These are phyloP conservation scores for Macrotyloma uniflorum DNA, from an alignment of 306 rosid genomes.

Conservation along the genomic window DNA sequence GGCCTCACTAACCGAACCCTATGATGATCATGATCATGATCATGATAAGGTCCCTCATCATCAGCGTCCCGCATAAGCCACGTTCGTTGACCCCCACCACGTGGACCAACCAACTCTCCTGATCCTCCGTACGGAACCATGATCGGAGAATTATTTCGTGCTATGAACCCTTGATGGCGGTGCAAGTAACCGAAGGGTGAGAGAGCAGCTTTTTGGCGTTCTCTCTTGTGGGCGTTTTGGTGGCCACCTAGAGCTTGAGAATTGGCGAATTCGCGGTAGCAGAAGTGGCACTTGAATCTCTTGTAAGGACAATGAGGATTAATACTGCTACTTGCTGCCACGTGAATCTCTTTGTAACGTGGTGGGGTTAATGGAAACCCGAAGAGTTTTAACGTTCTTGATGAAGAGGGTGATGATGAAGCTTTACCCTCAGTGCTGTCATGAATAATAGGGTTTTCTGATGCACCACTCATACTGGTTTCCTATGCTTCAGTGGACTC, in stretches of 20 bases:
- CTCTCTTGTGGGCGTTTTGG: conserved; percentile 50
- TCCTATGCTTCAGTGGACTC: not conserved
- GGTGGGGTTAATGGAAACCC: conserved; percentile 27
- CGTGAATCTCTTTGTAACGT: not conserved
- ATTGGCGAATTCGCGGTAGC: conserved; percentile 33
- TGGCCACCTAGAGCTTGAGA: conserved; percentile 52
- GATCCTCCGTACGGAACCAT: not conserved
- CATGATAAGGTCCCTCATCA: too few relatives aligned
- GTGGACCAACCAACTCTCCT: not conserved
- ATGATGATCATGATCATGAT: not conserved
- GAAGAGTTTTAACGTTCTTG: conserved; percentile 29
- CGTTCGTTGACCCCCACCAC: not conserved
- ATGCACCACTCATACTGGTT: not conserved
- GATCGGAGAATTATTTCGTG: not conserved
- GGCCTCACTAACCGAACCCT: not conserved
- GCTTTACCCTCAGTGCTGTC: not conserved
- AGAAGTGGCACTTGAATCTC: conserved; percentile 41
- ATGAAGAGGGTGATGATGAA: not conserved
- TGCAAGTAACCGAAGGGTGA: not conserved
- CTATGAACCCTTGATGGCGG: conserved; percentile 17
- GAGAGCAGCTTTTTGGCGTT: conserved; percentile 37
- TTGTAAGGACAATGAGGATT: not conserved
- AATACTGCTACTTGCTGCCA: not conserved
- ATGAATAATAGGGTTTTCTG: conserved; percentile 6
- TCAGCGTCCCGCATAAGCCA: not conserved